phyloP scores from a whole-genome alignment of 257 asterid species.

The Nicotiana undulata region DNA sequence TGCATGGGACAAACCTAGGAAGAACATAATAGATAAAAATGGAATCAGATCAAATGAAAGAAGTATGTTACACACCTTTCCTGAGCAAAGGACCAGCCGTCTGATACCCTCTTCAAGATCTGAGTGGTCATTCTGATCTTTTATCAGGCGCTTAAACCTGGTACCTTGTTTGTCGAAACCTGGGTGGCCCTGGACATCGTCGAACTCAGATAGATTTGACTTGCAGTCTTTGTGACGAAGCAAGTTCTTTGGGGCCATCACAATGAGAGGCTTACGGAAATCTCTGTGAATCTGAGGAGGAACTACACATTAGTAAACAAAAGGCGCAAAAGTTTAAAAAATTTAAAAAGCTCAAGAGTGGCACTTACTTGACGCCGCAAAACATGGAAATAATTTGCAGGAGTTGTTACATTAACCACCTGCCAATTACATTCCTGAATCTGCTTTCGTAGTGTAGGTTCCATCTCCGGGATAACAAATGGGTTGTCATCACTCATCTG shows the following conservation, averaged over 20 bases:
- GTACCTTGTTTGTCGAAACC: conserved; percentile 30
- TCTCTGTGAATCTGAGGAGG: conserved; percentile 8
- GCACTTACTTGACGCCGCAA: conserved; percentile 92
- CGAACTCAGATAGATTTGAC: conserved; percentile 24
- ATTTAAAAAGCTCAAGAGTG: neutral
- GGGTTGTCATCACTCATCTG: conserved; percentile 99
- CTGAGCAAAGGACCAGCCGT: conserved; percentile 29
- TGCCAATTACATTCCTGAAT: conserved; percentile 99
- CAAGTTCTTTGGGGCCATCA: conserved; percentile 32
- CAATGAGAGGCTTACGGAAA: conserved; percentile 29
- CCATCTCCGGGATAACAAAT: conserved; percentile 92
- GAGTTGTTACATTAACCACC: conserved; percentile 98
- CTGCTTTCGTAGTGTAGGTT: conserved; percentile 77
- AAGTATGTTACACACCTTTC: conserved; percentile 17
- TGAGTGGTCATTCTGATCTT: conserved; percentile 20
- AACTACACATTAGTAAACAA: neutral
- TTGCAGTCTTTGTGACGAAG: conserved; percentile 28
- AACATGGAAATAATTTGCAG: conserved; percentile 96
- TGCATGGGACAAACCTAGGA: neutral
- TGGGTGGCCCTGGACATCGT: conserved; percentile 24
- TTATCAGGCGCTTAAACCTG: conserved; percentile 23
- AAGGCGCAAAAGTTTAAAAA: neutral
- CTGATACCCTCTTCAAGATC: conserved; percentile 23
- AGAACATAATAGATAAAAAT: neutral
- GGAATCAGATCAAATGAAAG: neutral